Base-by-base conservation (phyloP, 106 monocot genomes). In the Dendrobium catenatum region DNA sequence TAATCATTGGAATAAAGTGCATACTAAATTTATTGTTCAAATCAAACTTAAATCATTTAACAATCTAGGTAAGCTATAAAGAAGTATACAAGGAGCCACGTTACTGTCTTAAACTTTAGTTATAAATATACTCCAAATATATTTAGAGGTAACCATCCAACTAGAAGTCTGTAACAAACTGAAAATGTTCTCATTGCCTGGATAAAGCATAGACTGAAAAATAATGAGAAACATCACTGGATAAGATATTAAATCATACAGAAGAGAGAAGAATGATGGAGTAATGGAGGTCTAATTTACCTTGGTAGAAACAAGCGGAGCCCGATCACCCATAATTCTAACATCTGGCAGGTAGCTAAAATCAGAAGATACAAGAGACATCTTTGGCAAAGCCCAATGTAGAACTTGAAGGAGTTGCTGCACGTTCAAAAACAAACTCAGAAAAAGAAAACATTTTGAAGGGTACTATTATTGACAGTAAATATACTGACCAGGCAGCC, bases 261-360 rank as follows among this genome's bases (percentile, higher is more conserved):
- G 41, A 58, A 15, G 37, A 72, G 24, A 31, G 13, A 72, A 72
- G 16, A 72, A 37, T 40, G 37, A 72, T 15, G 33, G 33, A 44
- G 1, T 8, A 44, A 70, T 70, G 47, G 18, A 51, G 15, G 49
- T 51, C 49, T 51, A 76, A 76, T 49, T 83, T 86, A 99, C 98
- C 89, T 99, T 99, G 1, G 88, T 84, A 33, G 98, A 99, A 86
- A 99, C 98, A 48, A 99, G 84, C 15, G 98, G 98, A 77, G 98
- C 98, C 85, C 95, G 87, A n/a, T 93, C 95, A 44, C 98, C 98
- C 82, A 82, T 47, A 73, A 99, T 83, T 44, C 77, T 95, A 20
- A 99, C 88, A 89, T 99, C 98, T 20, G 98, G 95, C 64, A 99
- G 93, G 81, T 88, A 99, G 83, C 91, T 95, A 55, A 99, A 99